Evolutionary conservation across 2,329 filamentous ascomycete genomes (phyloP).

Genomic region (Polytolypa hystricis): DNA sequence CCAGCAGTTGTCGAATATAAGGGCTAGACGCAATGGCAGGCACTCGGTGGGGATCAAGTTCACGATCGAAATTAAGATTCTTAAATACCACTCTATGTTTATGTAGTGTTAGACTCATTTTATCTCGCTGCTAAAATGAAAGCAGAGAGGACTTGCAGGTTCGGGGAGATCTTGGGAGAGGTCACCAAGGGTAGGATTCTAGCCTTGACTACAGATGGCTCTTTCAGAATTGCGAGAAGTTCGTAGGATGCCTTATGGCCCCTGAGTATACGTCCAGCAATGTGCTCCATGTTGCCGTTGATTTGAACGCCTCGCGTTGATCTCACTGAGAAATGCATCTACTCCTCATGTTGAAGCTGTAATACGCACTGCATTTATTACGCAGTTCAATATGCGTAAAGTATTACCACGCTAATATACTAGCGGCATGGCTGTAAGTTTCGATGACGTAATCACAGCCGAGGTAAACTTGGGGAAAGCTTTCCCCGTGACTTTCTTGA

Average conservation of each 20-base stretch:
- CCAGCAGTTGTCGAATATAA: conserved; percentile 7
- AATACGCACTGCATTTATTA: too few species aligned
- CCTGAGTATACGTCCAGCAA: too few species aligned
- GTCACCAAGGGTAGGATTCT: background rate
- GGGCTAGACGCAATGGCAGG: conserved; percentile 7
- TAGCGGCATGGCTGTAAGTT: too few species aligned
- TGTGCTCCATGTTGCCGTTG: too few species aligned
- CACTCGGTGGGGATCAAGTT: conserved; percentile 8
- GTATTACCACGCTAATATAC: too few species aligned
- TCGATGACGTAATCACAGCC: too few species aligned
- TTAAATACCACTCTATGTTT: conserved; percentile 9
- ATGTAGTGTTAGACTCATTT: background rate
- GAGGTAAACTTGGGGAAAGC: too few species aligned
- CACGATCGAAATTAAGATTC: conserved; percentile 6
- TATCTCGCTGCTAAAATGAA: background rate
- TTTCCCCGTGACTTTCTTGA: too few species aligned
- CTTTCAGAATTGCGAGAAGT: conserved; percentile 7
- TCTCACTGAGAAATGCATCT: too few species aligned
- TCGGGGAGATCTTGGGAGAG: background rate
- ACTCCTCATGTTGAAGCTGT: too few species aligned
- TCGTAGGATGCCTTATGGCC: conserved; percentile 10
- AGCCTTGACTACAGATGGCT: conserved; percentile 9
- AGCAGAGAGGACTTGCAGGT: background rate
- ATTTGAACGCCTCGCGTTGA: too few species aligned
- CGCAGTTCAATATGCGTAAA: too few species aligned